Conservation (phyloP, 345 rosid genomes). For the Arabidopsis thaliana region TAIR10.1 NC_003070.9:7420501-7421000, state of each 20-base stretch:
- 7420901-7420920: background rate
- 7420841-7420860: constrained; percentile 84
- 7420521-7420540: too few relatives aligned
- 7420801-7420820: constrained; percentile 91
- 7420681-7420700: background rate
- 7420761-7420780: constrained; percentile 96
- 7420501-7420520: background rate
- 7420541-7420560: too few relatives aligned
- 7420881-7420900: constrained; percentile 7
- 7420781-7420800: constrained; percentile 96
- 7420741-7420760: constrained; percentile 99
- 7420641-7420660: background rate
- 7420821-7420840: constrained; percentile 91
- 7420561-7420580: too few relatives aligned
- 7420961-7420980: background rate
- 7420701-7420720: background rate
- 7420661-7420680: background rate
- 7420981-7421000: background rate
- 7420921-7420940: constrained; percentile 15
- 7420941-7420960: background rate
- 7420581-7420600: too few relatives aligned
- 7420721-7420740: constrained; percentile 40
- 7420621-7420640: background rate
- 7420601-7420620: too few relatives aligned
- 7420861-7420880: constrained; percentile 14